Evolutionary conservation across 768 basidiomycete species (phyloP).

Genomic region (Suillus tomentosus): DNA sequence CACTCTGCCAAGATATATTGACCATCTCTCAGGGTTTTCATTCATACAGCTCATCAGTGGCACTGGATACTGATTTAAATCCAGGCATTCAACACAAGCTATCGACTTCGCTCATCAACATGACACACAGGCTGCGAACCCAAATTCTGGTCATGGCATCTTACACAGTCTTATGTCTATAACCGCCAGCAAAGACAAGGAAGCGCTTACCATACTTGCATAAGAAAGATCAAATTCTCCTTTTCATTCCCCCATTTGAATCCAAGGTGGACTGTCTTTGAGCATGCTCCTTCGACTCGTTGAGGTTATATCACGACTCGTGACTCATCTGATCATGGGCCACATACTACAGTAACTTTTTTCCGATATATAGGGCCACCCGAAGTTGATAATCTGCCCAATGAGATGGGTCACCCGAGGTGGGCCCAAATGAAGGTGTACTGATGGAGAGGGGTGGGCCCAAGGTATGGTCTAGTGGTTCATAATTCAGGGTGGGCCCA

Average conservation of each 20-base stretch:
- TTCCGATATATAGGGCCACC: too few relatives aligned
- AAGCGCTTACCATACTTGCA: neutral
- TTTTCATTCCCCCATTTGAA: neutral
- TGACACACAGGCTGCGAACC: neutral
- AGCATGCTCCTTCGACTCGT: neutral
- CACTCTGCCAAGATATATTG: neutral
- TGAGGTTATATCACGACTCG: neutral
- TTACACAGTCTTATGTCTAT: neutral
- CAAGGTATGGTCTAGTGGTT: too few relatives aligned
- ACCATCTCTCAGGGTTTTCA: neutral
- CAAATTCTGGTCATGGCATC: too few relatives aligned
- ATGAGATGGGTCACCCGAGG: too few relatives aligned
- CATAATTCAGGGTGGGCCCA: too few relatives aligned
- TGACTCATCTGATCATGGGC: too few relatives aligned
- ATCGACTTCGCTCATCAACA: neutral
- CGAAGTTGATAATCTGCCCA: too few relatives aligned
- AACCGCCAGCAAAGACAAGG: neutral
- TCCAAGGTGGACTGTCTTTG: neutral
- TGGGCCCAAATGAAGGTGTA: too few relatives aligned
- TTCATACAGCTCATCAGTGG: neutral
- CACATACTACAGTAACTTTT: too few relatives aligned
- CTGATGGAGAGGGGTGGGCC: too few relatives aligned
- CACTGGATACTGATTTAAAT: neutral
- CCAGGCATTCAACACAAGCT: too few relatives aligned
- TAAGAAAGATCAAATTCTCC: too few relatives aligned